These are phyloP conservation scores for Chromera velia DNA, from an alignment of 73 alveolate species.

Conservation along the genomic window DNA sequence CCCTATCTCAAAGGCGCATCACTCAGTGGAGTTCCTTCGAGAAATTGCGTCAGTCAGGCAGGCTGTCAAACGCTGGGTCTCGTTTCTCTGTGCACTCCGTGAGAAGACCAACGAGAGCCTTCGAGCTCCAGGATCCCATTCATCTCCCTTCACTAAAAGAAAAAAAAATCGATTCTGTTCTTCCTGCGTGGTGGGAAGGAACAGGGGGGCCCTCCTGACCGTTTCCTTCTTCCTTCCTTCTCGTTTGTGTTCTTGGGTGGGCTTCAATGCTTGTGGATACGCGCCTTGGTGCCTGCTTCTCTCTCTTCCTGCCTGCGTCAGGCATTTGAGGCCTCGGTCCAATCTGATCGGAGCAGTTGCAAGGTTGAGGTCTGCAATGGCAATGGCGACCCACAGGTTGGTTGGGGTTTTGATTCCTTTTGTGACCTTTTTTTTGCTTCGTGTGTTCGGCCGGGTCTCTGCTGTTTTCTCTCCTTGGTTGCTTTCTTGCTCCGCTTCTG, in stretches of 20 bases:
- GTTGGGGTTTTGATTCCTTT: constrained; percentile 44
- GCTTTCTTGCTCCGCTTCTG: not conserved
- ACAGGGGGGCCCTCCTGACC: too few species aligned
- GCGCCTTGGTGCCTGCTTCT: too few species aligned
- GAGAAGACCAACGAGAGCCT: not conserved
- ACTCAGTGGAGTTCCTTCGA: constrained; percentile 79
- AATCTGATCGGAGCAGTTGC: constrained; percentile 91
- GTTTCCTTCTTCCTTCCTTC: not conserved
- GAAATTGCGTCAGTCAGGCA: constrained; percentile 28
- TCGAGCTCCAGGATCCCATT: too few species aligned
- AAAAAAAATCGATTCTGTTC: too few species aligned
- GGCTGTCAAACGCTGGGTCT: not conserved
- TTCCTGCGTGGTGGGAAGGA: too few species aligned
- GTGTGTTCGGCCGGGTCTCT: constrained; percentile 18
- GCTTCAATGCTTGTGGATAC: too few species aligned
- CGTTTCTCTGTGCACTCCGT: too few species aligned
- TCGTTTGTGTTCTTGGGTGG: constrained; percentile 31
- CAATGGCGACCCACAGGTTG: constrained; percentile 92
- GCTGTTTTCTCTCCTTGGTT: not conserved
- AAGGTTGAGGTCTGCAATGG: constrained; percentile 89
- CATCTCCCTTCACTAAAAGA: too few species aligned
- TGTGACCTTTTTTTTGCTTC: not conserved
- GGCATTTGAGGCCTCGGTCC: constrained; percentile 95
- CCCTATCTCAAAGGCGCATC: constrained; percentile 89
- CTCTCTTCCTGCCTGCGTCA: too few species aligned